A percentile compares a stretch with the other conserved stretches of the same genome.
These are phyloP conservation scores for Pseudogymnoascus sp. DNA, from an alignment of 2,329 filamentous ascomycete genomes.

Conservation along the genomic window DNA sequence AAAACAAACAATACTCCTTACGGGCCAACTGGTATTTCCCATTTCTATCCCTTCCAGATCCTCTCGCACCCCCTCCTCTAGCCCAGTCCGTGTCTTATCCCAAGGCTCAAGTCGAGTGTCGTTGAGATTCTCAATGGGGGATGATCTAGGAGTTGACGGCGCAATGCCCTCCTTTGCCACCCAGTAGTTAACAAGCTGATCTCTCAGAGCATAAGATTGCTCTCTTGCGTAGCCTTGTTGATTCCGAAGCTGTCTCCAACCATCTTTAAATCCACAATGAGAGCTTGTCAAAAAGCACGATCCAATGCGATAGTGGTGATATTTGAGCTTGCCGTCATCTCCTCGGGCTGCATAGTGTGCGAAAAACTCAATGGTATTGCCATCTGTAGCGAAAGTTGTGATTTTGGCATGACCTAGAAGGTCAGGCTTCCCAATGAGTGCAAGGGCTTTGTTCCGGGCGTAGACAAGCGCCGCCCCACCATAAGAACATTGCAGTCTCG, in stretches of 20 bases:
- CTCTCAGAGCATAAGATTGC: background rate
- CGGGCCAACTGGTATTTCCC: too few species aligned
- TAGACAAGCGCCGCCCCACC: constrained; percentile 18
- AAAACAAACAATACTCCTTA: background rate
- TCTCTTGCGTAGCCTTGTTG: background rate
- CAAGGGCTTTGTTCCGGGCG: constrained; percentile 16
- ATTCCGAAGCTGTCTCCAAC: background rate
- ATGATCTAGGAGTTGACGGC: background rate
- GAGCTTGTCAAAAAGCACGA: background rate
- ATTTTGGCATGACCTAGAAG: constrained; percentile 12
- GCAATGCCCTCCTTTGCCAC: background rate
- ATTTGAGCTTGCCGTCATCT: constrained; percentile 13
- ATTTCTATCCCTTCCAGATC: background rate
- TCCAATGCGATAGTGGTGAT: constrained; percentile 14
- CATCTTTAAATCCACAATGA: background rate
- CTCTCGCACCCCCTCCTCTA: background rate
- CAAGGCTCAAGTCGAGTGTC: background rate
- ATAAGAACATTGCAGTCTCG: constrained; percentile 15
- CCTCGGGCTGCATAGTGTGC: constrained; percentile 14
- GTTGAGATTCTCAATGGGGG: background rate
- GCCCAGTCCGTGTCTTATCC: background rate
- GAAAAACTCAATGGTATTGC: constrained; percentile 15
- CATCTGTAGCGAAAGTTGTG: constrained; percentile 17
- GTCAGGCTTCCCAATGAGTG: constrained; percentile 14
- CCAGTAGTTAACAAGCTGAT: background rate